Base-by-base conservation (phyloP, 2,329 filamentous ascomycete genomes). In the Fusarium euwallaceae region DNA sequence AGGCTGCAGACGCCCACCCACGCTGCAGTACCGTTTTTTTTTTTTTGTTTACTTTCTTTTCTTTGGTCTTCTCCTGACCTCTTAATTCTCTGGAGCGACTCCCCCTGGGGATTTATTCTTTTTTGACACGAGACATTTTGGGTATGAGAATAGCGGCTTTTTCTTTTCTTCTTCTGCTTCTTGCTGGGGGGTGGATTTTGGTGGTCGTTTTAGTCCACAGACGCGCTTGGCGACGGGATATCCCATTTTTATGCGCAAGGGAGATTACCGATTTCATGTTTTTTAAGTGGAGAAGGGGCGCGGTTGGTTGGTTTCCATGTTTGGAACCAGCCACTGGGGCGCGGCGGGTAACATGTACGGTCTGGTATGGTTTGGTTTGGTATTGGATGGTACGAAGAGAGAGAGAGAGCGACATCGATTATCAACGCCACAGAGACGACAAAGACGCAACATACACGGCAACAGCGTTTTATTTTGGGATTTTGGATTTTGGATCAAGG, bases 141-240 rank as follows among this genome's bases (percentile, higher is more conserved):
- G 66, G 65, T 69, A 72, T 76, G 61, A 69, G 71, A 67, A 74
- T 61, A 78, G 68, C 68, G 71, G 71, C 62, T 66, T 64, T 70
- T 74, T 67, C 34, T 61, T 39, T 48, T 65, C 22, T 34, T 29
- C 14, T 27, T 48, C 43, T 27, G 9, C 16, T 17, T 48, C 22
- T 48, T 48, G 27, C 24, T 7, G 43, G 43, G 43, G 20, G 22
- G 45, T 51, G 45, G 45, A 16, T 51, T 72, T 24, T 71, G 27
- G 58, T 65, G 74, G 64, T 58, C 55, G 68, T 66, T 66, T 75
- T 61, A 66, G 61, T 53, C 61, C 63, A 37, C 41, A 67, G 59
- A 70, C 65, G 66, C 73, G 68, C 67, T 74, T 76, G 73, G 73
- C 61, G 71, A 75, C 53, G 60, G 61, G 68, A 72, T 74, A 73